Conservation (phyloP, 164 flowering plant genomes). For the Santalum album region DNA sequence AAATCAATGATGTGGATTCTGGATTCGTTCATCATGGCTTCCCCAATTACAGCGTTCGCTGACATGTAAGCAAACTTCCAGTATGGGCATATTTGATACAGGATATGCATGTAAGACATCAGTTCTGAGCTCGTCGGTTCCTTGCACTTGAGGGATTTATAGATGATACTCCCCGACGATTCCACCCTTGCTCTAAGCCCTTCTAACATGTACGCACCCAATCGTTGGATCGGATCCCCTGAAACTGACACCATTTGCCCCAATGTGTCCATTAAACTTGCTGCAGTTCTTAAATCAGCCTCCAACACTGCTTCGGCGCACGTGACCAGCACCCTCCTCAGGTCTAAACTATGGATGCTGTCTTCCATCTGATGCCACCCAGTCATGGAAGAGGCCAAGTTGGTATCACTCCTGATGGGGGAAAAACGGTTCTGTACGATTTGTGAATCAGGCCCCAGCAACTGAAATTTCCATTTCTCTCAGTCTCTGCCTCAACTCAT, state of each 20-base stretch:
- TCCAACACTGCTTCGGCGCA: constrained; percentile 36
- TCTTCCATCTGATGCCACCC: constrained; percentile 18
- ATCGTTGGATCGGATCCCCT: constrained; percentile 42
- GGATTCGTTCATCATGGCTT: constrained; percentile 35
- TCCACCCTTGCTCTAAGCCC: constrained; percentile 43
- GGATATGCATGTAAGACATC: constrained; percentile 45
- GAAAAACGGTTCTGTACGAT: constrained; percentile 24
- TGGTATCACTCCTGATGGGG: constrained; percentile 12
- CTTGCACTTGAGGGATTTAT: constrained; percentile 36
- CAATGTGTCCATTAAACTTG: constrained; percentile 24
- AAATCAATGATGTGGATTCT: constrained; percentile 51
- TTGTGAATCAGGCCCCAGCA: constrained; percentile 33
- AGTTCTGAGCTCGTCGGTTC: constrained; percentile 42
- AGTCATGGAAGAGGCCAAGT: constrained; percentile 8
- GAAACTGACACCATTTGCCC: constrained; percentile 45
- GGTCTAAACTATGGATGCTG: constrained; percentile 25
- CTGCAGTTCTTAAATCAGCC: constrained; percentile 17
- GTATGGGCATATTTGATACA: constrained; percentile 41
- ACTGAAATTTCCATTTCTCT: constrained; percentile 24
- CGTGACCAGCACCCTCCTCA: constrained; percentile 26
- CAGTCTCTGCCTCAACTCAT: constrained; percentile 22
- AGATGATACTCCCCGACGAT: constrained; percentile 40
- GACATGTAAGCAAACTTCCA: constrained; percentile 52
- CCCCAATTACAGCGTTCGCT: constrained; percentile 35
- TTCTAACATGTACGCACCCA: constrained; percentile 54